phyloP scores from a whole-genome alignment of 169 alveolate genomes.

The Plasmodium billcollinsi region DNA sequence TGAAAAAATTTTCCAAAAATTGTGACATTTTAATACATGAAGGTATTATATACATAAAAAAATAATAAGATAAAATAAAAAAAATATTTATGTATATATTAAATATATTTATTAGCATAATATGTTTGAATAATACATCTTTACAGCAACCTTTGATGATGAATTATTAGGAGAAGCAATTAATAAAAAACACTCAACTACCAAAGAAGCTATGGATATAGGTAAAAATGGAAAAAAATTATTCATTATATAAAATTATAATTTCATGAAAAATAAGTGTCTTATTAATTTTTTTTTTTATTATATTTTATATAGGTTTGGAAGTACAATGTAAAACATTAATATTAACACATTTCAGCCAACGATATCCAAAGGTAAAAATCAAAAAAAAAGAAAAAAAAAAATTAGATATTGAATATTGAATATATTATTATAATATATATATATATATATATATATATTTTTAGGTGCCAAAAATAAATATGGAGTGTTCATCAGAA shows the following conservation, averaged over 20 bases:
- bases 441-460: constrained; percentile 7
- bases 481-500: constrained; percentile 27
- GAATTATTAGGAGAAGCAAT: constrained; percentile 85
- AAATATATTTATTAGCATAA: too few relatives aligned
- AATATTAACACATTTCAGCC: constrained; percentile 93
- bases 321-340: constrained; percentile 81
- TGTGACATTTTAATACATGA: constrained; percentile 93
- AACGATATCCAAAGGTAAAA: constrained; percentile 90
- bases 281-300: too few relatives aligned
- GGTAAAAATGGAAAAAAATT: constrained; percentile 58
- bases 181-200: constrained; percentile 83
- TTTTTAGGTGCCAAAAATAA: constrained; percentile 63
- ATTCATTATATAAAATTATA: neutral
- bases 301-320: constrained; percentile 17
- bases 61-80: neutral
- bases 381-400: constrained; percentile 8
- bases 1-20: constrained; percentile 85
- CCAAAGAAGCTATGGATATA: constrained; percentile 85
- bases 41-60: constrained; percentile 76
- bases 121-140: neutral
- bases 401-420: neutral
- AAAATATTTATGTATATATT: neutral
- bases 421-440: constrained; percentile 1
- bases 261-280: neutral
- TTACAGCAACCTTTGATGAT: constrained; percentile 89